Percentiles rank a stretch among this genome's conserved stretches.
These are phyloP conservation scores for Cordyceps cateniannulata DNA, from an alignment of 2,329 filamentous ascomycete species.

Conservation along the genomic window DNA sequence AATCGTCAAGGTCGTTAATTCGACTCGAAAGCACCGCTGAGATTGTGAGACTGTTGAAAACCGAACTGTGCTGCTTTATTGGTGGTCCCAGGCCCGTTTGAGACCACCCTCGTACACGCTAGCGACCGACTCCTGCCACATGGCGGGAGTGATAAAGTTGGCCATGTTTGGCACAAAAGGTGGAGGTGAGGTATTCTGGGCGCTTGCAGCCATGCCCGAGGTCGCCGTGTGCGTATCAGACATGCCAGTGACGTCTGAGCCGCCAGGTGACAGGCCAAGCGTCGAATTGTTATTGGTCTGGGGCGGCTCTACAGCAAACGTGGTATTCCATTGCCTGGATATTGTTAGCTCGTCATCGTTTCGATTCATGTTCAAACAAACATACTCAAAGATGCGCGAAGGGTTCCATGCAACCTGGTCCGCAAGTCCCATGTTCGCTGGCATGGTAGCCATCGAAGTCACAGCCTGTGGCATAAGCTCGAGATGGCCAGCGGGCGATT, in stretches of 20 bases:
- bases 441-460: conserved; percentile 41
- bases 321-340: conserved; percentile 84
- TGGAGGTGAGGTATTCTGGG: conserved; percentile 40
- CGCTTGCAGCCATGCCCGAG: conserved; percentile 39
- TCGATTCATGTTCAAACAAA: neutral
- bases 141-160: conserved; percentile 60
- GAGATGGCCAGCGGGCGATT: conserved; percentile 65
- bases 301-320: conserved; percentile 61
- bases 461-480: conserved; percentile 62
- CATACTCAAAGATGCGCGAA: conserved; percentile 79
- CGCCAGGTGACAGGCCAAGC: conserved; percentile 45
- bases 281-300: conserved; percentile 40
- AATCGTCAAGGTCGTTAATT: conserved; percentile 4
- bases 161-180: conserved; percentile 42
- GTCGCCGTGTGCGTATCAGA: conserved; percentile 41
- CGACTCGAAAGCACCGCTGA: neutral
- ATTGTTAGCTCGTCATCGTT: neutral
- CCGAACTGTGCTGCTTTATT: conserved; percentile 17
- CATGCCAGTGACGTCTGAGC: conserved; percentile 46
- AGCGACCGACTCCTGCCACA: conserved; percentile 68
- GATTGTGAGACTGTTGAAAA: neutral
- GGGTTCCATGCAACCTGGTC: conserved; percentile 75
- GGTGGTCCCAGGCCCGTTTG: conserved; percentile 53
- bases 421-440: conserved; percentile 51
- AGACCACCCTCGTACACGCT: conserved; percentile 61